Conservation (phyloP, 768 basidiomycete genomes). For the Daedaleopsis nitida region DNA sequence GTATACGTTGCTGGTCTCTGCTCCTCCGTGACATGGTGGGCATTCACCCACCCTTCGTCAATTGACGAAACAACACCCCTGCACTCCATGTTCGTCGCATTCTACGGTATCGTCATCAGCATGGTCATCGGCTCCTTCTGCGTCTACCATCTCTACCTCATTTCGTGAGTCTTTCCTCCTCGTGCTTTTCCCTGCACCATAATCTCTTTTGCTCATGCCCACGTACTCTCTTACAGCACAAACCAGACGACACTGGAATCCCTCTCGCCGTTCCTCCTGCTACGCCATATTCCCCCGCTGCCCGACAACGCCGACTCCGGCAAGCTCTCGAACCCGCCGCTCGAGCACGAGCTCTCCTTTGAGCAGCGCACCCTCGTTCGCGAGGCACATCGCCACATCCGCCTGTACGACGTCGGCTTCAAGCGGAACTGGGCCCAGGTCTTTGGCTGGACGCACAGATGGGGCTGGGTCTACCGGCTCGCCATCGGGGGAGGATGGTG, state of each 20-base stretch:
- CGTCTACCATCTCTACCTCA: conserved; percentile 74
- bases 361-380: conserved; percentile 66
- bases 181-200: neutral
- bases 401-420: conserved; percentile 76
- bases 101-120: conserved; percentile 58
- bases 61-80: conserved; percentile 67
- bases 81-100: conserved; percentile 68
- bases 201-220: too few species aligned
- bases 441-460: conserved; percentile 56
- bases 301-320: conserved; percentile 43
- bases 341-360: conserved; percentile 71
- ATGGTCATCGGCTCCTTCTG: conserved; percentile 77
- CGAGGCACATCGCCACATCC: conserved; percentile 60
- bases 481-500: conserved; percentile 68
- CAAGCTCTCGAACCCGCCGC: conserved; percentile 64
- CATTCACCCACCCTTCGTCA: conserved; percentile 61
- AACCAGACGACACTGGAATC: conserved; percentile 87
- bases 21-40: conserved; percentile 57
- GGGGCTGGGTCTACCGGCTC: conserved; percentile 55
- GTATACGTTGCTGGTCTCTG: conserved; percentile 60
- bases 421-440: conserved; percentile 68
- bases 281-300: conserved; percentile 69
- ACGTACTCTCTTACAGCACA: conserved; percentile 50
- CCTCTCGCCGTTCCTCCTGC: conserved; percentile 71
- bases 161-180: conserved; percentile 50